Evolutionary conservation across 2,329 filamentous ascomycete genomes (phyloP).

Genomic region (Phyllosticta paracitricarpa): DNA sequence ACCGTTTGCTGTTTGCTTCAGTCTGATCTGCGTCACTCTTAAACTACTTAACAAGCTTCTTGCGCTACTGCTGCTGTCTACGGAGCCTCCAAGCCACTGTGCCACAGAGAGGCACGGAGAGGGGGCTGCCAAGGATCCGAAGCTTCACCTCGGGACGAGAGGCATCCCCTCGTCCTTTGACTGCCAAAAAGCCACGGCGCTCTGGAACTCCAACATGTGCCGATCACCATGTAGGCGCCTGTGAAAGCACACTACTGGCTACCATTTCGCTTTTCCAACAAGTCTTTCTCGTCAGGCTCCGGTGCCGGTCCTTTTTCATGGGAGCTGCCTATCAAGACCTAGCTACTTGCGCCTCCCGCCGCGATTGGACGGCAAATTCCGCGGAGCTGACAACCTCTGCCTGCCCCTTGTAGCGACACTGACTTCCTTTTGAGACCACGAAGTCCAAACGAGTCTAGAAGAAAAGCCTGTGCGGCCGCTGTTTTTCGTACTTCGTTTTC

Average conservation of each 20-base stretch:
- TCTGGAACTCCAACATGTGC: background rate
- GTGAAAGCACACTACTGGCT: background rate
- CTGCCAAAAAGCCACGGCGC: background rate
- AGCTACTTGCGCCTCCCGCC: background rate
- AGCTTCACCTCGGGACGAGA: background rate
- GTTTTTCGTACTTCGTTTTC: background rate
- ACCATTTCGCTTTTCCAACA: background rate
- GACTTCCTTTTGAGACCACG: too few relatives aligned
- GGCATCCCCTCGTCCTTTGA: background rate
- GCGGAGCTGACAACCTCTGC: background rate
- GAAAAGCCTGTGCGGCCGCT: background rate
- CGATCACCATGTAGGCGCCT: background rate
- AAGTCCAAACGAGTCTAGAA: background rate
- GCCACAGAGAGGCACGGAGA: conserved; percentile 1
- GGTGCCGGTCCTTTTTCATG: background rate
- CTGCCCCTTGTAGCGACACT: too few relatives aligned
- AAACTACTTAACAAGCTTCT: background rate
- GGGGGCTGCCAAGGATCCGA: background rate
- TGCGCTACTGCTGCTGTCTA: background rate
- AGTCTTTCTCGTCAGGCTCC: background rate
- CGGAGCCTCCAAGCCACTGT: conserved; percentile 5
- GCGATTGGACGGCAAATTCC: background rate
- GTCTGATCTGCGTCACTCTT: background rate
- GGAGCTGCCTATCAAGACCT: background rate
- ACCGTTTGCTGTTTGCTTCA: background rate